Evolutionary conservation across 192 early-diverging fungal species (phyloP).

Genomic region (Linnemannia elongata): DNA sequence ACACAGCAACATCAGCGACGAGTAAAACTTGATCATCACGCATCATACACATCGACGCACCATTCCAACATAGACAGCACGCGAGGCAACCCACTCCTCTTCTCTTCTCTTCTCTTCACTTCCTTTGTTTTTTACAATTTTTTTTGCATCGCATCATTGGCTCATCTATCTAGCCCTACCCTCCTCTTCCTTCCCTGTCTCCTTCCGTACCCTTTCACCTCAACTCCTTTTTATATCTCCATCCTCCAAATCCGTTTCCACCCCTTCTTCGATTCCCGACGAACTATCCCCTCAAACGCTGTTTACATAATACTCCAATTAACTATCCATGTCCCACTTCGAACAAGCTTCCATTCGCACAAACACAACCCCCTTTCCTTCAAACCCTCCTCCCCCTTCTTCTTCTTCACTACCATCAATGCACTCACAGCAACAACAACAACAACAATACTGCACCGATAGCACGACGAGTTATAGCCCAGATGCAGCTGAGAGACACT

Average conservation of each 20-base stretch:
- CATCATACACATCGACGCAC: background rate
- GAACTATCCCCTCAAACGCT: background rate
- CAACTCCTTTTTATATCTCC: background rate
- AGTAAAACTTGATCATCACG: background rate
- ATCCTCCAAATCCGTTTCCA: too few relatives aligned
- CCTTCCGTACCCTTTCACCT: background rate
- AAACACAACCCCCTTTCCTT: background rate
- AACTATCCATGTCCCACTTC: background rate
- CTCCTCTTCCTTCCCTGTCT: background rate
- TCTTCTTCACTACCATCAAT: background rate
- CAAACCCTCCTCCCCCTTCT: background rate
- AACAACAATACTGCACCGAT: background rate
- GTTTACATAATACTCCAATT: background rate
- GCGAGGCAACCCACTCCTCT: too few relatives aligned
- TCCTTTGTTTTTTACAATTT: background rate
- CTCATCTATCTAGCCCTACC: background rate
- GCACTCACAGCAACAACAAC: background rate
- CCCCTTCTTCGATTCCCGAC: background rate
- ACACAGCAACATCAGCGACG: background rate
- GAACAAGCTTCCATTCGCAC: background rate
- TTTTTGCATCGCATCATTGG: background rate
- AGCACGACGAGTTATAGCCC: background rate
- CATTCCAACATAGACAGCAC: too few relatives aligned
- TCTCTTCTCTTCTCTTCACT: background rate
- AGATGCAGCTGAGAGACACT: background rate